These are phyloP conservation scores for Farysia itapuensis DNA, from an alignment of 1,284 basidiomycete genomes.

Conservation along the genomic window DNA sequence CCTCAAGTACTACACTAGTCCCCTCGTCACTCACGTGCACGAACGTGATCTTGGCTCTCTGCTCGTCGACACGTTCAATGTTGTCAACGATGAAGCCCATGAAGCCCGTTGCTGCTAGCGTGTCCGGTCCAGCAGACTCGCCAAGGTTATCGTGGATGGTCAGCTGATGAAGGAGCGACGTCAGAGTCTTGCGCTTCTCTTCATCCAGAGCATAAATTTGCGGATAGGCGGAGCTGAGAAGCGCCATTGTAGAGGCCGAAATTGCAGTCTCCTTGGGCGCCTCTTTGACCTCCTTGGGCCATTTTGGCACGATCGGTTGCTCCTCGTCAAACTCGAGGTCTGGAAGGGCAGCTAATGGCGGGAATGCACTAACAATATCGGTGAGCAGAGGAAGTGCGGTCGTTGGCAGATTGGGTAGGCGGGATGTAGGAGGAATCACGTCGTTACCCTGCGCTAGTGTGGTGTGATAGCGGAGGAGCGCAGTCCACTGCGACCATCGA, in stretches of 20 bases:
- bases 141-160: constrained; percentile 46
- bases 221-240: constrained; percentile 55
- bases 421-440: constrained; percentile 46
- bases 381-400: constrained; percentile 50
- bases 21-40: constrained; percentile 20
- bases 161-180: constrained; percentile 47
- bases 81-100: constrained; percentile 44
- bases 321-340: constrained; percentile 19
- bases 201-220: constrained; percentile 43
- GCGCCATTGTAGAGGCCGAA: constrained; percentile 37
- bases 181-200: constrained; percentile 40
- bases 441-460: constrained; percentile 43
- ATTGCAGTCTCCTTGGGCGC: constrained; percentile 14
- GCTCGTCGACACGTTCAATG: constrained; percentile 28
- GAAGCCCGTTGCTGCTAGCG: constrained; percentile 40
- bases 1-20: constrained; percentile 17
- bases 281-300: constrained; percentile 12
- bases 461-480: constrained; percentile 47
- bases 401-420: constrained; percentile 51
- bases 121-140: constrained; percentile 11
- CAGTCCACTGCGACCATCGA: constrained; percentile 45
- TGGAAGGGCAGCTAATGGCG: constrained; percentile 25
- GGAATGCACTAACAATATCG: constrained; percentile 48
- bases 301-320: constrained; percentile 23
- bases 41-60: constrained; percentile 43